Evolutionary conservation across 768 basidiomycete species (phyloP), one percentile per base, ranked within the genome.

Genomic region (Pleurotus djamor): DNA sequence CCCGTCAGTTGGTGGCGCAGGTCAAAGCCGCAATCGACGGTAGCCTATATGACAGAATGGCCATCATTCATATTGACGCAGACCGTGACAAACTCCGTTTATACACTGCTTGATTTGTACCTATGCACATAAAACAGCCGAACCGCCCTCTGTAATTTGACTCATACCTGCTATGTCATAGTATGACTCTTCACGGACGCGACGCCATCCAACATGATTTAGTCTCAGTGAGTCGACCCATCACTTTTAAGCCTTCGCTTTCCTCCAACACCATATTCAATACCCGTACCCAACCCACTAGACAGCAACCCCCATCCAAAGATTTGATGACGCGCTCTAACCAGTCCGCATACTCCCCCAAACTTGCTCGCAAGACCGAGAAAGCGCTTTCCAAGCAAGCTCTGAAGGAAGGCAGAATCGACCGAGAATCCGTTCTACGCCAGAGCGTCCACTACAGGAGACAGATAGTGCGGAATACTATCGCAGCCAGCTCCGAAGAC

Each of bases 1-100:
- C 57, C 69, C 59, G 66, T 66, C 66, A 33, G 73, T 72, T 33
- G 71, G 70, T 4, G 73, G 74, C 12, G 65, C 65, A 33, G 80
- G 76, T 5, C 78, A 83, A 65, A 90, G 81, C 70, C 77, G 89
- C 34, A 80, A 80, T 66, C 71, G 79, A 45, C 68, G 79, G 44
- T 78, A 60, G 70, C 17, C 38, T 41, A 9, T 10, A 41, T 41
- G 38, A 9, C 38, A 41, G 1, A 4, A 10, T 10, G 9, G 10
- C 38, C n/a, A 14, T 41, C 38, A 41, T n/a, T 9, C 38, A 9
- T 41, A n/a, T n/a, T 41, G 38, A 41, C n/a, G 38, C 38, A 41
- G 38, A 28, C 21, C 21, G 21, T 28, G 21, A 28, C 21, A 28
- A 28, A 28, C 21, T 1, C 1, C 21, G 21, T 28, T 28, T 28